phyloP scores from a whole-genome alignment of 148 eudicot genomes.

The Chenopodium berlandieri region DNA sequence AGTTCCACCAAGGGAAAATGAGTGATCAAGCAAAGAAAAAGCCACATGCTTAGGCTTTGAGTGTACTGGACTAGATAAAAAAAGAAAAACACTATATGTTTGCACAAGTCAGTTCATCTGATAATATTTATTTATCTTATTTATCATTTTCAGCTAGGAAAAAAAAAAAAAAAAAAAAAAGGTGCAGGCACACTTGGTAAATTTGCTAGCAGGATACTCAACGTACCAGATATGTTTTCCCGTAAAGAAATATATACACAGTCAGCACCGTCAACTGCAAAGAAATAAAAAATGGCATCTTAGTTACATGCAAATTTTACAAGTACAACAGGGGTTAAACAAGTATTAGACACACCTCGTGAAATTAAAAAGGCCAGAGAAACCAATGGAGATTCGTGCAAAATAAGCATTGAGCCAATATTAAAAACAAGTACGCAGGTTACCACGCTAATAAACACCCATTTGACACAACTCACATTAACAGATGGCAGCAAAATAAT shows the following conservation, averaged over 20 bases:
- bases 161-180: no score
- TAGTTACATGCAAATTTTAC: not conserved
- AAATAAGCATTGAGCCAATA: not conserved
- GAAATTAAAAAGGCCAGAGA: not conserved
- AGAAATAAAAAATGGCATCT: constrained; percentile 12
- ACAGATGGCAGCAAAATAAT: not conserved
- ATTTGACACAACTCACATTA: not conserved
- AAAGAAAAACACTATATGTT: no score
- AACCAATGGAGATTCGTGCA: not conserved
- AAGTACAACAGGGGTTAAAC: not conserved
- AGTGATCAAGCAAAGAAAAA: constrained; percentile 1
- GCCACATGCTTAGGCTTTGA: not conserved
- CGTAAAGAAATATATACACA: constrained; percentile 87
- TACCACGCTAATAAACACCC: not conserved
- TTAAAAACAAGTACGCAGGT: not conserved
- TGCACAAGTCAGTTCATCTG: no score
- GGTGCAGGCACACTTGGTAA: not conserved
- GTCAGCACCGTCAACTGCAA: constrained; percentile 98
- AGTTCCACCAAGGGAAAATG: constrained; percentile 10
- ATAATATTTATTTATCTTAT: no score
- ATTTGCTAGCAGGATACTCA: not conserved
- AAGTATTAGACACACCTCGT: not conserved
- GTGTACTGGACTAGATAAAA: no score
- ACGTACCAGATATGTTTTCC: constrained; percentile 89
- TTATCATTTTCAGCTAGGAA: no score